Evolutionary conservation across 192 early-diverging fungal species (phyloP), one percentile per base, ranked within the genome.

Genomic region (Cladochytrium replicatum): DNA sequence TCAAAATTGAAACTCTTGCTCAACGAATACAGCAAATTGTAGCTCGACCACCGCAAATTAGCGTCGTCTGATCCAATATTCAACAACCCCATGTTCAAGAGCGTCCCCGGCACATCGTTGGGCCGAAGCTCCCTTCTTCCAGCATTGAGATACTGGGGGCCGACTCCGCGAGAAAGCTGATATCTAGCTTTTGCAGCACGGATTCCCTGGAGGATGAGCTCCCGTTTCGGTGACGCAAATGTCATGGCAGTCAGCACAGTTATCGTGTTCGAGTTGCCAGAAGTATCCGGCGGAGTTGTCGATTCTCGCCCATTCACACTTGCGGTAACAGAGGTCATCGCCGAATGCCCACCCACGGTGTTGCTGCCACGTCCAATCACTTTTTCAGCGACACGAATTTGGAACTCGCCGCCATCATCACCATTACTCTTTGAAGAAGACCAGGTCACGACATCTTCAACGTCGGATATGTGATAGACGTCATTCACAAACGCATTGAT

Each of bases 11-110:
- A 92, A 6, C 82, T 86, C 8, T 72, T 62, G 21, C 83, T 80
- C 0, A 94, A 60, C 2, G 91, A 79, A 50, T 83, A 85, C n/a
- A 96, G 74, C 52, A 97, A 72, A 55, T 93, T 87, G 65, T 96
- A 98, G 1, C 86, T 84, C 38, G 89, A 79, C 40, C 88, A 61
- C 7, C 93, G 69, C 32, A 98, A 61, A 29, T 71, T 74, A 2
- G 88, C 71, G 50, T 93, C 88, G 21, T 84, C 80, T 31, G 83
- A 85, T 0, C 86, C 88, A 37, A 89, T 71, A 61, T 94, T 93
- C 32, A 91, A 67, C 49, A 98, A 57, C 17, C 93, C 87, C 70
- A 96, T 89, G 46, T 93, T 96, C 30, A 97, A 69, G 31, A 97
- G 61, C 15, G 83, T 86, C 7, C 92, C 93, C 0, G 91, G 87